Percentiles rank a stretch among this genome's conserved stretches.
phyloP scores from a whole-genome alignment of 2,329 filamentous ascomycete species.

The Huntiella omanensis region DNA sequence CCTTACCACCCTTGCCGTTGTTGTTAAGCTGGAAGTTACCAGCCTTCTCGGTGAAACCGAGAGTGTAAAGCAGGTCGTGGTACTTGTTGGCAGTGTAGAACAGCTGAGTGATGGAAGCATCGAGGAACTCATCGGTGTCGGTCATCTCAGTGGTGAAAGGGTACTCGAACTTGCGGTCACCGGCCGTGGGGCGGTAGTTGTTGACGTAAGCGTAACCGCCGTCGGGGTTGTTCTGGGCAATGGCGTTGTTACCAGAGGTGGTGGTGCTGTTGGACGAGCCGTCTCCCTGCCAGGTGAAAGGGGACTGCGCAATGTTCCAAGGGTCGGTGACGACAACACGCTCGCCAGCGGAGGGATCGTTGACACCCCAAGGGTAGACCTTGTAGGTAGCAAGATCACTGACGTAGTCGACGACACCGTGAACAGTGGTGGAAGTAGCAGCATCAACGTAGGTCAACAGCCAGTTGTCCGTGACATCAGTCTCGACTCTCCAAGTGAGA shows the following conservation, averaged over 20 bases:
- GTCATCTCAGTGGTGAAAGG: conserved; percentile 20
- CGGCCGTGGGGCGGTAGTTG: conserved; percentile 28
- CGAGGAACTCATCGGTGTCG: conserved; percentile 24
- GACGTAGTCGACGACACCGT: conserved; percentile 38
- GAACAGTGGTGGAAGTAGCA: conserved; percentile 24
- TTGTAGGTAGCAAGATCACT: conserved; percentile 31
- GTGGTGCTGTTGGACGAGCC: conserved; percentile 29
- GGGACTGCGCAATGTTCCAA: conserved; percentile 26
- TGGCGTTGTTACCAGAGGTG: conserved; percentile 39
- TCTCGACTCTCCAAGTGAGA: conserved; percentile 39
- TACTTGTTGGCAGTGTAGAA: conserved; percentile 42
- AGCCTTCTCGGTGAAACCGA: conserved; percentile 38
- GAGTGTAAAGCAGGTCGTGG: conserved; percentile 37
- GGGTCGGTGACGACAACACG: conserved; percentile 28
- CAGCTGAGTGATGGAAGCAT: conserved; percentile 38
- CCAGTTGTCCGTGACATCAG: conserved; percentile 36
- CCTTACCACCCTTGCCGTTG: conserved; percentile 30
- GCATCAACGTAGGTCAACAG: conserved; percentile 40
- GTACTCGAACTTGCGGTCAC: conserved; percentile 27
- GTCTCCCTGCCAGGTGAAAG: conserved; percentile 34
- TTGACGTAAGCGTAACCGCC: conserved; percentile 20
- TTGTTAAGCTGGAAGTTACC: conserved; percentile 43
- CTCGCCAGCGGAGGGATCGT: conserved; percentile 31
- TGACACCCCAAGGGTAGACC: conserved; percentile 37
- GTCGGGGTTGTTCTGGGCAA: conserved; percentile 32